Conservation (phyloP, 2,329 filamentous ascomycete genomes). For the Aspergillus sp. region DNA sequence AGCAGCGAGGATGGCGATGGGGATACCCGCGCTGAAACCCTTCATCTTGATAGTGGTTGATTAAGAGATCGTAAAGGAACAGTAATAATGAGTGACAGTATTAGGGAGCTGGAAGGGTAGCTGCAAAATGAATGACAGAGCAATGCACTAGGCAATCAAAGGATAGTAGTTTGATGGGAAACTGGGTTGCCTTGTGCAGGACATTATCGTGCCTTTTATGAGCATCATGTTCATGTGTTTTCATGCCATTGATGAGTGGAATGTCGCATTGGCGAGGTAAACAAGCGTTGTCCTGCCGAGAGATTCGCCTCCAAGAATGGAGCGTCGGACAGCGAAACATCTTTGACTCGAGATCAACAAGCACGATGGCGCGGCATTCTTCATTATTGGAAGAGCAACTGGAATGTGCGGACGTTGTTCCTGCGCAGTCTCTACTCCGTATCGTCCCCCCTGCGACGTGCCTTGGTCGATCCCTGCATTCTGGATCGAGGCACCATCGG, state of each 20-base stretch:
- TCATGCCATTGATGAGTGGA: background rate
- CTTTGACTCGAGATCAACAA: background rate
- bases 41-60: slow-evolving; percentile 23
- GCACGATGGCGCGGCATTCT: background rate
- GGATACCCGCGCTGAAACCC: slow-evolving; percentile 28
- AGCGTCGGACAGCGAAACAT: background rate
- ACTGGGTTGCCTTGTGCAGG: background rate
- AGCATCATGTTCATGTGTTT: background rate
- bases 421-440: too few species aligned
- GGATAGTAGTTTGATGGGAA: background rate
- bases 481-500: too few species aligned
- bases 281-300: slow-evolving; percentile 4
- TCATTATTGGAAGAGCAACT: background rate
- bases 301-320: background rate
- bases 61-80: background rate
- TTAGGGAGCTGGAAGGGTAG: background rate
- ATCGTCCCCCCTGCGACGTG: background rate
- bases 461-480: background rate
- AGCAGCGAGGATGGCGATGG: slow-evolving; percentile 29
- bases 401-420: background rate
- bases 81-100: background rate
- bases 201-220: background rate
- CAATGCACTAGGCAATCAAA: background rate
- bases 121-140: background rate
- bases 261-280: slow-evolving; percentile 8